Evolutionary conservation across 2,329 filamentous ascomycete species (phyloP).

Genomic region (Tolypocladium pustulatum): DNA sequence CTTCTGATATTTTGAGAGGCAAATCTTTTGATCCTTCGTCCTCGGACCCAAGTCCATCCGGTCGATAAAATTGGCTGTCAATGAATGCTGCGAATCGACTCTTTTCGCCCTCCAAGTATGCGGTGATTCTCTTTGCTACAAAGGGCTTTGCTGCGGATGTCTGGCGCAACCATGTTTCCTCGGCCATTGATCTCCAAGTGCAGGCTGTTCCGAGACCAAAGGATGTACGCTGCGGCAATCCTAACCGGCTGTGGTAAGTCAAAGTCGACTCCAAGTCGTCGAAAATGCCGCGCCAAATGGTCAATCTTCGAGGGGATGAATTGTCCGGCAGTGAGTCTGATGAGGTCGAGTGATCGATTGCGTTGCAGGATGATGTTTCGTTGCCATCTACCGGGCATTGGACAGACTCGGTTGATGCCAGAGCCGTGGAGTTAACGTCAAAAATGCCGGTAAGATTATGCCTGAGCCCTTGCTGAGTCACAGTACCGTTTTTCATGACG

Average conservation of each 20-base stretch:
- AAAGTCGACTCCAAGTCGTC: neutral
- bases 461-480: conserved; percentile 54
- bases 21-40: neutral
- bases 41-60: neutral
- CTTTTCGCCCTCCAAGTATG: conserved; percentile 1
- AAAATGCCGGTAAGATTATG: neutral
- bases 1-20: conserved; percentile 1
- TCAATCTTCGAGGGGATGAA: neutral
- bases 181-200: neutral
- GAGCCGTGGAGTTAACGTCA: neutral
- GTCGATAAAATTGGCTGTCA: conserved; percentile 1
- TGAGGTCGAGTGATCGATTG: neutral
- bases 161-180: neutral
- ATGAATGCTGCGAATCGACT: conserved; percentile 1
- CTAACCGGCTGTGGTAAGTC: neutral
- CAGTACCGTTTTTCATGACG: conserved; percentile 57
- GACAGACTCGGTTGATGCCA: neutral
- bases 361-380: neutral
- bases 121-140: neutral
- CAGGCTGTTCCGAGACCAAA: neutral
- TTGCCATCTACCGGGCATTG: neutral
- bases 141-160: neutral
- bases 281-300: neutral
- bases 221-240: neutral
- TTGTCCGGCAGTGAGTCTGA: neutral